Evolutionary conservation across 2,329 filamentous ascomycete genomes (phyloP), one percentile per base, ranked within the genome.

Genomic region (Bipolaris cookei): DNA sequence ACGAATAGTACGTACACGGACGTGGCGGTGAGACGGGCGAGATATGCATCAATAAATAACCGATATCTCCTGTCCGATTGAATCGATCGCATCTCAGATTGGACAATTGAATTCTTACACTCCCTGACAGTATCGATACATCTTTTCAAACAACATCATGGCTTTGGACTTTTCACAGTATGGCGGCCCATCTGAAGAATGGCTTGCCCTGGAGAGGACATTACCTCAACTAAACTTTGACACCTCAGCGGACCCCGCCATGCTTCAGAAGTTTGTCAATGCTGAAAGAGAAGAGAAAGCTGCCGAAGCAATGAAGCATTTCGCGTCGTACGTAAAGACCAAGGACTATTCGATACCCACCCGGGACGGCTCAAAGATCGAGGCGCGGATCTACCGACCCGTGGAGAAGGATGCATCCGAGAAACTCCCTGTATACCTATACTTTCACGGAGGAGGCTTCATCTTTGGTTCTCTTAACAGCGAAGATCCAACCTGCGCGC

Each of bases 361-460:
- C 0, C 79, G 82, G 10, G 83, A 84, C 58, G 79, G 79, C 10
- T 68, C 71, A 3, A 62, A 64, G 1, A 73, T 84, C 23, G 75
- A 80, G 64, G 80, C 76, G 7, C 78, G 83, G 30, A 81, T 65
- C 45, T 85, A 84, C 62, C 78, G 80, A 6, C 78, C 82, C 0
- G 56, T 66, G 6, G 66, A 69, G 3, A 61, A 69, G 2, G 56
- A 74, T 7, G 28, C 66, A 25, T 65, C 75, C 8, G 72, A 76
- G 39, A 66, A 60, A 5, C 73, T 86, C 0, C 84, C 84, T 0
- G 70, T 85, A 0, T 81, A 83, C 59, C 69, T 85, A 1, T 70
- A 69, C 45, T 71, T 73, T 44, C 84, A 86, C 59, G 84, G 85
- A 3, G 84, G 84, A 3, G 84, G 83, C 0, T 88, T 83, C 55